Evolutionary conservation across 1,139 yeast species (phyloP), one percentile per base, ranked within the genome.

Genomic region (Scheffersomyces illinoinensis): DNA sequence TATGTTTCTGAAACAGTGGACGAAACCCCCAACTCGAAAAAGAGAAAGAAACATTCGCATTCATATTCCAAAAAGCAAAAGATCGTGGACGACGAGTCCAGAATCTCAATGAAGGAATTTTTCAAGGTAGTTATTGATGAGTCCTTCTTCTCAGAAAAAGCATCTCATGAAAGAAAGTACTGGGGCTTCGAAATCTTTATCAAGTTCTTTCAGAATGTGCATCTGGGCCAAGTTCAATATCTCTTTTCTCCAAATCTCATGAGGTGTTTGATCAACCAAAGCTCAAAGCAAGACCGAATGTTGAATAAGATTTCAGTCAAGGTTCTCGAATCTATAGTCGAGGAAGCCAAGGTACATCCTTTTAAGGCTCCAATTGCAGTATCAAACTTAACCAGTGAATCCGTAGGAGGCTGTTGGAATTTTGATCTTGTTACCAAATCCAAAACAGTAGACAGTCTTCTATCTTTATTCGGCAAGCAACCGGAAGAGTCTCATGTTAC

Each of bases 161-260:
- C 97, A 0, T 91, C 97, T 0, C 86, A 88, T 53, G 98, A 93
- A 72, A 82, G 97, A 61, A 95, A 93, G 70, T 91, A 83, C 71
- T 85, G 92, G 85, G 99, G 98, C 0, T 86, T 93, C 66, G 90
- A 90, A 66, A 82, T 93, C 5, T 86, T 93, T 64, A 78, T 74
- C 49, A 77, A 83, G 55, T 81, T 86, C 54, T 71, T 89, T 39
- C 65, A 57, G 56, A 61, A 72, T 12, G 62, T 74, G 0, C 70
- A 81, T 0, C 64, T 73, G 0, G 68, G 72, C 2, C 70, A 74
- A 39, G 70, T 88, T 0, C 65, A 74, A 1, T 57, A 66, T 43
- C 68, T 92, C 1, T 85, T 93, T 68, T 85, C 93, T 3, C 86
- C 86, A 24, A 92, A 93, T 71, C 78, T 93, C 47, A 72, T 90